phyloP scores from a whole-genome alignment of 1,139 yeast genomes.

The Magnusiomyces sp. region DNA sequence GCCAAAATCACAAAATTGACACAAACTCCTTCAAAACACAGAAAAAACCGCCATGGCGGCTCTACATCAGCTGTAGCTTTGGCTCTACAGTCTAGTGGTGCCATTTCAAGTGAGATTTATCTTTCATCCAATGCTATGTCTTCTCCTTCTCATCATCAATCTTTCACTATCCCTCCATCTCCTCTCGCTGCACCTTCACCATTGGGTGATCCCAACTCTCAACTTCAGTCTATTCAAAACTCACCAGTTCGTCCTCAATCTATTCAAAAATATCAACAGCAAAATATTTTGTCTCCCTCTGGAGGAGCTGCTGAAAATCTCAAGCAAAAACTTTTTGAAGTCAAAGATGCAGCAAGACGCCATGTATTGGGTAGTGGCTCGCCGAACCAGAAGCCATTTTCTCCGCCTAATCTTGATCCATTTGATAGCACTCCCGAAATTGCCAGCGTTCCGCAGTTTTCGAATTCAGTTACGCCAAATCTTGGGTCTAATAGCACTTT shows the following conservation, averaged over 20 bases:
- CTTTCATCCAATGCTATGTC: conserved; percentile 12
- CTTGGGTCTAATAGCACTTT: not conserved
- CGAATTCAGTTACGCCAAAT: conserved; percentile 20
- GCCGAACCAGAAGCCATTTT: conserved; percentile 15
- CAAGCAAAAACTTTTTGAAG: too few relatives aligned
- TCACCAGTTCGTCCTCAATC: not conserved
- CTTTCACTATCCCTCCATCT: conserved; percentile 4
- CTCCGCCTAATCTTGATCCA: conserved; percentile 19
- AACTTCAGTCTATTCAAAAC: not conserved
- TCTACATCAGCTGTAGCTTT: conserved; percentile 9
- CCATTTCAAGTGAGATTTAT: conserved; percentile 12
- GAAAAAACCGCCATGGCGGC: conserved; percentile 11
- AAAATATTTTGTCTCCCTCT: too few relatives aligned
- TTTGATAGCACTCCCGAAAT: conserved; percentile 22
- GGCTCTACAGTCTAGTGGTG: conserved; percentile 7
- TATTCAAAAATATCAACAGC: too few relatives aligned
- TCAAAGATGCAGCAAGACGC: too few relatives aligned
- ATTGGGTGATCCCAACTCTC: not conserved
- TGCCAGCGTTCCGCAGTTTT: conserved; percentile 19
- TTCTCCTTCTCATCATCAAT: conserved; percentile 8
- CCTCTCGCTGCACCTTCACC: conserved; percentile 4
- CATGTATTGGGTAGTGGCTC: too few relatives aligned
- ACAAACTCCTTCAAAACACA: conserved; percentile 6
- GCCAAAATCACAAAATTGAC: too few relatives aligned
- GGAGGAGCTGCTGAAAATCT: too few relatives aligned